A percentile compares a stretch with the other conserved stretches of the same genome.
Evolutionary conservation across 139 green algal species (phyloP).

Genomic region (Closterium sp.): DNA sequence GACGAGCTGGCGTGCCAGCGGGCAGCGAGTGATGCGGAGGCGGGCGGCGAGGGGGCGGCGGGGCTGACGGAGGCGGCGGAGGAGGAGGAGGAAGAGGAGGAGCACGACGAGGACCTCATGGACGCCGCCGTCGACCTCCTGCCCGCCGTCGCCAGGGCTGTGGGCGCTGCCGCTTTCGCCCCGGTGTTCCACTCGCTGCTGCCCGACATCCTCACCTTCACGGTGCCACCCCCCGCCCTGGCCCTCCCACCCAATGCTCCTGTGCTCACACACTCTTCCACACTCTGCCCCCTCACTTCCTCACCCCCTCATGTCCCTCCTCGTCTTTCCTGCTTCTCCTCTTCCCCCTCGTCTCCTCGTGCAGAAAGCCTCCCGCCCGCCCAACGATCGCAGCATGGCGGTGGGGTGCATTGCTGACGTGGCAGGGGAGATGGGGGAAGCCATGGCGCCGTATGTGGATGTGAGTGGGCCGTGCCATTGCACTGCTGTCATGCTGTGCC

Average conservation of each 20-base stretch:
- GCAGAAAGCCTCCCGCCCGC: constrained; percentile 34
- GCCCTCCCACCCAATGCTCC: background rate
- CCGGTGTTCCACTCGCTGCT: constrained; percentile 60
- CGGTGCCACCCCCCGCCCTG: constrained; percentile 14
- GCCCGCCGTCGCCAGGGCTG: constrained; percentile 55
- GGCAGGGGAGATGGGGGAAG: constrained; percentile 46
- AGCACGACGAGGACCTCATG: constrained; percentile 66
- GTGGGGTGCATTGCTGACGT: constrained; percentile 68
- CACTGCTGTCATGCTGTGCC: background rate
- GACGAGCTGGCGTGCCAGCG: constrained; percentile 58
- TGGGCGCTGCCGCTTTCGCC: constrained; percentile 54
- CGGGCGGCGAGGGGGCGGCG: background rate
- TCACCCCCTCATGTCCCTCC: background rate
- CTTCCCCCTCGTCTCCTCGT: background rate
- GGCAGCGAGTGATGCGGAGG: constrained; percentile 11
- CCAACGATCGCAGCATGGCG: constrained; percentile 45
- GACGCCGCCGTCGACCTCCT: constrained; percentile 64
- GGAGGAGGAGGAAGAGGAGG: constrained; percentile 49
- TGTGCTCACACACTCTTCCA: background rate
- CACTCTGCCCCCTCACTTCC: background rate
- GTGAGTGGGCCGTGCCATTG: constrained; percentile 18
- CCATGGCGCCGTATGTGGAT: constrained; percentile 42
- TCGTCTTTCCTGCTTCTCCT: background rate
- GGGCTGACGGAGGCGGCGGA: constrained; percentile 18
- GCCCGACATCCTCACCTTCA: constrained; percentile 53